phyloP scores from a whole-genome alignment of 163 green algal species.

The Chlorella variabilis region DNA sequence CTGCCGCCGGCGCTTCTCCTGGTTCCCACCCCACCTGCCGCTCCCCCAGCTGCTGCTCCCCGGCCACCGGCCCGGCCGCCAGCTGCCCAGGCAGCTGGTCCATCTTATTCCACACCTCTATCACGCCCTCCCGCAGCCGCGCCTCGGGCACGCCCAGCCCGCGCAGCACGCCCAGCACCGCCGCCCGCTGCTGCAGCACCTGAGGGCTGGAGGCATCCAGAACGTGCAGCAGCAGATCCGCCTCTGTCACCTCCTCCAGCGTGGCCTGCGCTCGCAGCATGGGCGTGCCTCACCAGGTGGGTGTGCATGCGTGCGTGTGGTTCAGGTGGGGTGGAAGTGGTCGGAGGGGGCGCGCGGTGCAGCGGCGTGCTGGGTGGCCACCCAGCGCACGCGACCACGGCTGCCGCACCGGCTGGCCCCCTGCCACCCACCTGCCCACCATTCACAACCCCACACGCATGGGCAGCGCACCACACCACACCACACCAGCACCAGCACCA shows the following conservation, averaged over 20 bases:
- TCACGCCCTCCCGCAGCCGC: conserved; percentile 37
- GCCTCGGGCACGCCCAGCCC: conserved; percentile 53
- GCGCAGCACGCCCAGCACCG: conserved; percentile 46
- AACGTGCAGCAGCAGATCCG: conserved; percentile 75
- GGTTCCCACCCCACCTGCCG: neutral
- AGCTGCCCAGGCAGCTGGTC: conserved; percentile 48
- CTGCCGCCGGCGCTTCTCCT: neutral
- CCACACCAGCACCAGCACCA: no score
- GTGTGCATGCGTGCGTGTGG: no score
- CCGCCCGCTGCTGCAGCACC: conserved; percentile 51
- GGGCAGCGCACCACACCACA: no score
- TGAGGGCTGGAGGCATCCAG: conserved; percentile 61
- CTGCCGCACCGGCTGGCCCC: no score
- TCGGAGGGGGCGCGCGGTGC: no score
- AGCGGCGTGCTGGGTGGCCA: no score
- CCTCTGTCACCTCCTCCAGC: conserved; percentile 73
- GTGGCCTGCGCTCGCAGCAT: conserved; percentile 52
- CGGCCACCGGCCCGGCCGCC: neutral
- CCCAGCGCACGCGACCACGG: no score
- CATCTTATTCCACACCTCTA: conserved; percentile 76
- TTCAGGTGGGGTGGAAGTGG: no score
- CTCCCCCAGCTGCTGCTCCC: neutral
- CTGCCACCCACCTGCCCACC: no score
- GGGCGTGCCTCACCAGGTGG: no score
- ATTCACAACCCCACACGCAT: no score